Evolutionary conservation across 2,329 filamentous ascomycete genomes (phyloP).

Genomic region (Byssoonygena ceratinophila): DNA sequence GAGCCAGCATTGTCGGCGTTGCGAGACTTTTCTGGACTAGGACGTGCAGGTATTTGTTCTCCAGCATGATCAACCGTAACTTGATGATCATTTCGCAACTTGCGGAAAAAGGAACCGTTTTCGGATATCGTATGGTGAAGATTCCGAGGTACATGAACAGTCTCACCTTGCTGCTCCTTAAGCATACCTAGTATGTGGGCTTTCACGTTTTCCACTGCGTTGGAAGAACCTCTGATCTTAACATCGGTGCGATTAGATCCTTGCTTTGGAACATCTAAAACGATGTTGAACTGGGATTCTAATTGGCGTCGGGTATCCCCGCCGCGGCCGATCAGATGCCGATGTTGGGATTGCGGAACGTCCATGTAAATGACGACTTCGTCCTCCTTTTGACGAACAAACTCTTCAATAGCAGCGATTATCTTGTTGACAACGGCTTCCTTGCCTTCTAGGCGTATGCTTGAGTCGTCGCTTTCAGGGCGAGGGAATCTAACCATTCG

Average conservation of each 20-base stretch:
- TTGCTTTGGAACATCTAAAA: conserved; percentile 83
- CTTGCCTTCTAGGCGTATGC: conserved; percentile 80
- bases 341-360: conserved; percentile 80
- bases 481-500: conserved; percentile 93
- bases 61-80: conserved; percentile 89
- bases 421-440: conserved; percentile 81
- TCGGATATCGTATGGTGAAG: conserved; percentile 73
- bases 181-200: conserved; percentile 65
- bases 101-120: conserved; percentile 87
- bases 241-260: conserved; percentile 73
- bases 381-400: conserved; percentile 73
- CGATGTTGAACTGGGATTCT: conserved; percentile 75
- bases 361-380: conserved; percentile 70
- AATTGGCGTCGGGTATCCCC: conserved; percentile 77
- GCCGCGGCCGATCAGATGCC: conserved; percentile 79
- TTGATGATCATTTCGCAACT: conserved; percentile 70
- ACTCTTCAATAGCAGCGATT: conserved; percentile 64
- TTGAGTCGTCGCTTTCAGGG: conserved; percentile 67
- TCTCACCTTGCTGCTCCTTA: conserved; percentile 81
- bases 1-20: conserved; percentile 44
- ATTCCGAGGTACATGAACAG: conserved; percentile 67
- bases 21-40: conserved; percentile 41
- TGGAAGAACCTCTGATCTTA: conserved; percentile 70
- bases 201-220: conserved; percentile 74
- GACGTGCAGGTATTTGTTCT: conserved; percentile 61